A percentile compares a stretch with the other conserved stretches of the same genome.
phyloP scores from a whole-genome alignment of 352 stramenopile species.

The Pythium rhizo-oryzae region DNA sequence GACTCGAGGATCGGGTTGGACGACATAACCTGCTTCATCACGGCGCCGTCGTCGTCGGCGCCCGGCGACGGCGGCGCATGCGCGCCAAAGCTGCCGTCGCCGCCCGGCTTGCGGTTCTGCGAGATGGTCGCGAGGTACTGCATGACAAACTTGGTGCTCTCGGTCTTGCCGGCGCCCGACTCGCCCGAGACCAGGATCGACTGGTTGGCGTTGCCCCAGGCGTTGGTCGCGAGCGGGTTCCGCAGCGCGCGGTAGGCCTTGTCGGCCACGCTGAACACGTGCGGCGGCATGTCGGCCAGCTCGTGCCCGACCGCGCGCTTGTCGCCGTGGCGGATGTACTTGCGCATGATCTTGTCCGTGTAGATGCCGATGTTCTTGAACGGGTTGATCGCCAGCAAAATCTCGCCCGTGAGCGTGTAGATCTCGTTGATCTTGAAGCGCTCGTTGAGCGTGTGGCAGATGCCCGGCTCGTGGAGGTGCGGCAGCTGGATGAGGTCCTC shows the following conservation, averaged over 20 bases:
- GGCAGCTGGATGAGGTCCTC: constrained; percentile 94
- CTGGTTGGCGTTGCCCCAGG: constrained; percentile 63
- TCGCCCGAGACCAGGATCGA: constrained; percentile 90
- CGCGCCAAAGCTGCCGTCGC: constrained; percentile 6
- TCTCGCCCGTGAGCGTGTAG: constrained; percentile 91
- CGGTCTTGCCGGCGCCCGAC: constrained; percentile 86
- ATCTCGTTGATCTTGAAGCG: constrained; percentile 94
- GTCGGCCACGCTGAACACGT: constrained; percentile 91
- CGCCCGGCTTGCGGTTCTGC: constrained; percentile 41
- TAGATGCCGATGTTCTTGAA: constrained; percentile 89
- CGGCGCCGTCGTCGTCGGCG: constrained; percentile 59
- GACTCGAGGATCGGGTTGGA: constrained; percentile 99
- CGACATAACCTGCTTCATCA: constrained; percentile 94
- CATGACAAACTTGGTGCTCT: constrained; percentile 91
- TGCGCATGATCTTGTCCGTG: constrained; percentile 86
- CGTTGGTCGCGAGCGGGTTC: constrained; percentile 69
- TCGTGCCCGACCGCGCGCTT: constrained; percentile 68
- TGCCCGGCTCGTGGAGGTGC: constrained; percentile 94
- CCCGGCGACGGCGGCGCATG: constrained; percentile 28
- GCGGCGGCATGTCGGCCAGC: constrained; percentile 24
- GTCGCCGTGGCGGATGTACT: constrained; percentile 85
- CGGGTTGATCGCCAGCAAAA: constrained; percentile 86
- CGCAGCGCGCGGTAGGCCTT: constrained; percentile 83
- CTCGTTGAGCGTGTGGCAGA: constrained; percentile 92
- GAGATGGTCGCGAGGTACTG: constrained; percentile 84